Evolutionary conservation across 2,329 filamentous ascomycete genomes (phyloP).

Genomic region (Trichoderma oligosporum): DNA sequence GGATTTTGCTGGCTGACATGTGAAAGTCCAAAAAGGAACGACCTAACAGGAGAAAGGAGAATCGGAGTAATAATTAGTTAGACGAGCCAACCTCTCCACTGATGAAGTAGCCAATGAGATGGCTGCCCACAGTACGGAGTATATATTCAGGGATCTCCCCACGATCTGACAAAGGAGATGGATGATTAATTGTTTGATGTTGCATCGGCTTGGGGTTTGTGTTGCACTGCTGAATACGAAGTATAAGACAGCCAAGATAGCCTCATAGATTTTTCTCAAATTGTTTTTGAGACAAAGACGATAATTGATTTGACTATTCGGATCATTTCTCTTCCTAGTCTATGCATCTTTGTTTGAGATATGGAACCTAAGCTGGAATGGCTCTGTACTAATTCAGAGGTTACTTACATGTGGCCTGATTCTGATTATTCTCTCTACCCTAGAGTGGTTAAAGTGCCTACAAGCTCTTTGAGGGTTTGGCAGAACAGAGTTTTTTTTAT

Average conservation of each 20-base stretch:
- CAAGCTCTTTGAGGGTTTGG: too few relatives aligned
- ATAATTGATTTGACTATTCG: too few relatives aligned
- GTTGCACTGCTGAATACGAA: not conserved
- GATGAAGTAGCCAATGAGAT: slow-evolving; percentile 1
- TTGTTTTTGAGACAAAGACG: too few relatives aligned
- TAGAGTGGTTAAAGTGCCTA: too few relatives aligned
- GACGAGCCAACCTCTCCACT: not conserved
- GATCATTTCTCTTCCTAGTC: not conserved
- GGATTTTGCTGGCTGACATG: slow-evolving; percentile 16
- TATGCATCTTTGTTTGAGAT: not conserved
- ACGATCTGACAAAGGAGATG: not conserved
- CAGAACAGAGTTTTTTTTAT: too few relatives aligned
- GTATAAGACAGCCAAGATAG: not conserved
- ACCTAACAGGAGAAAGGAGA: too few relatives aligned
- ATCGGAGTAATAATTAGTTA: too few relatives aligned
- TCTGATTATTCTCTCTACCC: too few relatives aligned
- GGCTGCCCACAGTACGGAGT: slow-evolving; percentile 16
- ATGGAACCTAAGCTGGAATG: not conserved
- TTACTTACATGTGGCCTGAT: too few relatives aligned
- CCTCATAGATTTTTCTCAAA: too few relatives aligned
- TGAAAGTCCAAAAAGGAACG: slow-evolving; percentile 10
- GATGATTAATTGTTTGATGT: too few relatives aligned
- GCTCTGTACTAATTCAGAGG: too few relatives aligned
- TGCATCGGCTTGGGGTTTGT: not conserved
- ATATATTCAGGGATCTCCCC: not conserved